These are phyloP conservation scores for Aspergillus cejpii DNA, from an alignment of 2,329 filamentous ascomycete genomes.

Conservation along the genomic window DNA sequence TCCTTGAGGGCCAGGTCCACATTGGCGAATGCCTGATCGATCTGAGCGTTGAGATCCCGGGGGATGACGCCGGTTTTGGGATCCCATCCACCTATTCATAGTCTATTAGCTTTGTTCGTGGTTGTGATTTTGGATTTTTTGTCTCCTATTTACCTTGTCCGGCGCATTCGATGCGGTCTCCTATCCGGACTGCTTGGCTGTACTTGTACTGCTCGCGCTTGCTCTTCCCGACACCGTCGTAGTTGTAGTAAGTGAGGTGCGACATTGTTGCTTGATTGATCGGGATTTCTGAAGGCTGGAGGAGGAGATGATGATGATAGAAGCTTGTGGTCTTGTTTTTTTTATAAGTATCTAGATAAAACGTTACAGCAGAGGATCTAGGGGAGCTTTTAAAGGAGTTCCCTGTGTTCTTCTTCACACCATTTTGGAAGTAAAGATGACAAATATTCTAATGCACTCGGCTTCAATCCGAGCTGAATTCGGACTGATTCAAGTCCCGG, in stretches of 20 bases:
- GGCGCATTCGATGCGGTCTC: slow-evolving; percentile 42
- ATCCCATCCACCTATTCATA: slow-evolving; percentile 31
- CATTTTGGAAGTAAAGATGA: too few relatives aligned
- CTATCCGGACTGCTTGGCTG: slow-evolving; percentile 46
- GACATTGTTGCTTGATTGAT: slow-evolving; percentile 23
- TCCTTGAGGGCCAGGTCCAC: slow-evolving; percentile 47
- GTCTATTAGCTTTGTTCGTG: background rate
- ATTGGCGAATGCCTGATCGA: slow-evolving; percentile 52
- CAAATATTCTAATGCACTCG: too few relatives aligned
- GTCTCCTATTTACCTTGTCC: slow-evolving; percentile 24
- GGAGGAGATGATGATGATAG: background rate
- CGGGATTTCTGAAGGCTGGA: background rate
- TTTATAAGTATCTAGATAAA: too few relatives aligned
- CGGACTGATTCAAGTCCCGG: too few relatives aligned
- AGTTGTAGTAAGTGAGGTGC: slow-evolving; percentile 36
- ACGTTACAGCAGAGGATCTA: too few relatives aligned
- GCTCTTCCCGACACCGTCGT: slow-evolving; percentile 35
- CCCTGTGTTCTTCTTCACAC: too few relatives aligned
- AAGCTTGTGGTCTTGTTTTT: background rate
- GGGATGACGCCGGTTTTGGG: slow-evolving; percentile 19
- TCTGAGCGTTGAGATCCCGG: slow-evolving; percentile 41
- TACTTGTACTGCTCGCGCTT: slow-evolving; percentile 35
- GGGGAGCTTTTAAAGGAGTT: too few relatives aligned
- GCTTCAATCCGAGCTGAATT: too few relatives aligned
- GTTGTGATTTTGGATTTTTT: background rate